Evolutionary conservation across 768 basidiomycete species (phyloP), one percentile per base, ranked within the genome.

Genomic region (Amanita brunnescens): DNA sequence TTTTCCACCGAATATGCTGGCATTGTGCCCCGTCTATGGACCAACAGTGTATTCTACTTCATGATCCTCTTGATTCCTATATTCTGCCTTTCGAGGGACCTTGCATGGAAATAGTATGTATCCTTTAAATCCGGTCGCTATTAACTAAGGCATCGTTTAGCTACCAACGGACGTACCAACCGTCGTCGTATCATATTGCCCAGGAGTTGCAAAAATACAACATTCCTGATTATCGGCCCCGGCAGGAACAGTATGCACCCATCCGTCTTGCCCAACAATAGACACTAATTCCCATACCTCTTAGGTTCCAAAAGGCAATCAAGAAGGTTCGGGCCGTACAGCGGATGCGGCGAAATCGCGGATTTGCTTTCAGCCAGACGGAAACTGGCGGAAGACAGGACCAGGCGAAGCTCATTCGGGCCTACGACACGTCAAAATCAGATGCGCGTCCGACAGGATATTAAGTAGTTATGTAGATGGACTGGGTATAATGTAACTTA

Each of bases 201-300:
- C 95, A 98, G 64, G 96, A 99, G 64, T 78, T 99, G n/a, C 95
- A 98, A 70, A 97, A 96, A 70, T 97, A 94, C 73, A 95, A 96
- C 66, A 85, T 96, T 51, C 92, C 91, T 3, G 92, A 95, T 61
- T 99, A 98, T 64, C 77, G 96, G 37, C 96, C 96, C 2, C 77
- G 96, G 52, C 95, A 98, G 68, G 96, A 96, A 68, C 96, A 98
- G 86, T 97, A 59, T 58, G 83, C 78, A 14, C 23, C 38, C 44
- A 54, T 47, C 44, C 39, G 37, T 45, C 10, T 41, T 48, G 21
- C n/a, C 55, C 42, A 14, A 14, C 41, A 32, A 30, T 10, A 43
- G 23, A 20, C 35, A 8, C 16, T 45, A 32, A n/a, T 51, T 51
- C 44, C 47, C n/a, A n/a, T n/a, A n/a, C n/a, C 58, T 53, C 23